phyloP scores from a whole-genome alignment of 495 filamentous ascomycete genomes.

The Penicillium mononematosum region DNA sequence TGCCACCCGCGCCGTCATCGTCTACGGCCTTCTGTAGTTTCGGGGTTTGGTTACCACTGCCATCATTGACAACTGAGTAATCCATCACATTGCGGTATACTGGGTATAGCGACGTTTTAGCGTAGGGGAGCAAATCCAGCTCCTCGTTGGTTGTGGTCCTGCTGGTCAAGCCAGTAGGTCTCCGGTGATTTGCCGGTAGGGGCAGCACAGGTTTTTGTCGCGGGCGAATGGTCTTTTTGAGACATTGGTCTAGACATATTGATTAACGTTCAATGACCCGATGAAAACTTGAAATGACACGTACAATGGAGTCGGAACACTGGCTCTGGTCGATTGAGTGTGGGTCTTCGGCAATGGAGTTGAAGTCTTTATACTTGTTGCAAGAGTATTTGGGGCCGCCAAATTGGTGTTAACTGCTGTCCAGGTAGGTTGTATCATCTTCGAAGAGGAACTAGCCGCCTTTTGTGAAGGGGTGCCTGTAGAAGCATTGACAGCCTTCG shows the following conservation, averaged over 20 bases:
- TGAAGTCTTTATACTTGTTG: neutral
- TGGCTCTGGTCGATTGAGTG: neutral
- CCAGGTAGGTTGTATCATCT: neutral
- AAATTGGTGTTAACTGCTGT: neutral
- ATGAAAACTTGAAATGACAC: neutral
- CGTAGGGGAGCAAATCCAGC: constrained; percentile 41
- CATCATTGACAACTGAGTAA: constrained; percentile 51
- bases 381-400: neutral
- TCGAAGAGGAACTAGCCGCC: neutral
- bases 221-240: constrained; percentile 3
- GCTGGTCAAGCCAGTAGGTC: constrained; percentile 37
- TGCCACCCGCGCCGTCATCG: constrained; percentile 34
- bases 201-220: constrained; percentile 23
- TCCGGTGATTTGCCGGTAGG: constrained; percentile 8
- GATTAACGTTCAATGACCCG: neutral
- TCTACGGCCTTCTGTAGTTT: constrained; percentile 41
- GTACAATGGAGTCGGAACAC: neutral
- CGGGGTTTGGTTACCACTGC: constrained; percentile 46
- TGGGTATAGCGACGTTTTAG: constrained; percentile 40
- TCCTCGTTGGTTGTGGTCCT: constrained; percentile 32
- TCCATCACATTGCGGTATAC: constrained; percentile 58
- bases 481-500: neutral
- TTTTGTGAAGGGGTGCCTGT: neutral
- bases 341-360: neutral
- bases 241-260: neutral